Evolutionary conservation across 768 basidiomycete species (phyloP).

Genomic region (Ramaria rubella): DNA sequence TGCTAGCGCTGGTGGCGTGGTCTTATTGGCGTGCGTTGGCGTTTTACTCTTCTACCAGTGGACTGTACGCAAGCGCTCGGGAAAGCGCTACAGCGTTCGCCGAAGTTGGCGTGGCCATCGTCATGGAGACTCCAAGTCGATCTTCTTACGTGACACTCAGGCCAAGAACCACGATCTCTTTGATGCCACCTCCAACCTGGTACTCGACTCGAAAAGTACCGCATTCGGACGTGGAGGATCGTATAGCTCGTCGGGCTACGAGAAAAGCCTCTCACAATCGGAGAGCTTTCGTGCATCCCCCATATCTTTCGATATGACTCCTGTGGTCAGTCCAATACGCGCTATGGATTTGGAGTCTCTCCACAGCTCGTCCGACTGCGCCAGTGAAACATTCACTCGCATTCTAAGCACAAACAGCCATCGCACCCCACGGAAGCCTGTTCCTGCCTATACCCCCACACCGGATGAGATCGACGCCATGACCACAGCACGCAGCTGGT

Average conservation of each 20-base stretch:
- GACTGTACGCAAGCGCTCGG: slow-evolving; percentile 17
- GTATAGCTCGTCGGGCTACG: neutral
- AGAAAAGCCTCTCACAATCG: neutral
- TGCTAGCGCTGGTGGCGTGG: slow-evolving; percentile 39
- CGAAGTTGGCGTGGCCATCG: slow-evolving; percentile 15
- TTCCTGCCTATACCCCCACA: slow-evolving; percentile 42
- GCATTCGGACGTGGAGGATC: neutral
- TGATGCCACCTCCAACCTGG: too few relatives aligned
- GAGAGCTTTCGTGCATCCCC: slow-evolving; percentile 23
- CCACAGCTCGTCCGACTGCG: neutral
- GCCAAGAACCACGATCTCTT: neutral
- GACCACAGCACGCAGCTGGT: neutral
- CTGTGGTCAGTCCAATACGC: slow-evolving; percentile 12
- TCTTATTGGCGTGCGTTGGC: slow-evolving; percentile 24
- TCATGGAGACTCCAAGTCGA: slow-evolving; percentile 13
- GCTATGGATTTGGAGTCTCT: neutral
- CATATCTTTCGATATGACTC: slow-evolving; percentile 17
- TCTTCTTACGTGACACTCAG: slow-evolving; percentile 14
- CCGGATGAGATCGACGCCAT: slow-evolving; percentile 6
- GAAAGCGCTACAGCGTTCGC: slow-evolving; percentile 29
- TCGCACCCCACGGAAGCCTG: slow-evolving; percentile 42
- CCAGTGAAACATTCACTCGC: neutral
- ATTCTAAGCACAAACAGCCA: neutral
- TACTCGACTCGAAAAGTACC: too few relatives aligned
- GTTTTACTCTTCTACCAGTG: slow-evolving; percentile 28